Evolutionary conservation across 768 basidiomycete genomes (phyloP).

Genomic region (Rhizopogon vinicolor): DNA sequence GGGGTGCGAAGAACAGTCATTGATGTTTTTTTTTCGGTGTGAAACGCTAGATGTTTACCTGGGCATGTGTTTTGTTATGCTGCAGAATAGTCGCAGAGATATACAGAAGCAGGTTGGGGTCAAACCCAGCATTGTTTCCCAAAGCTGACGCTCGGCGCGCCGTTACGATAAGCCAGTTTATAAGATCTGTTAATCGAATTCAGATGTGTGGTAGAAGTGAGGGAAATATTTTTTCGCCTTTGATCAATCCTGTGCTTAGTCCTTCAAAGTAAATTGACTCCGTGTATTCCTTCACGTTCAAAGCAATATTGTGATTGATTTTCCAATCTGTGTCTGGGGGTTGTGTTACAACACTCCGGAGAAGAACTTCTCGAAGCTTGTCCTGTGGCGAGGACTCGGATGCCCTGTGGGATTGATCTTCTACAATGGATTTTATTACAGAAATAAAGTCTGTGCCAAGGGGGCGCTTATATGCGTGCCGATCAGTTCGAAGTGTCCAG

Average conservation of each 20-base stretch:
- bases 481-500: not conserved
- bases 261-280: conserved; percentile 52
- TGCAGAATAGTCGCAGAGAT: conserved; percentile 51
- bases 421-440: conserved; percentile 45
- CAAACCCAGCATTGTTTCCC: conserved; percentile 20
- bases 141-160: conserved; percentile 38
- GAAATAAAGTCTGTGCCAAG: conserved; percentile 45
- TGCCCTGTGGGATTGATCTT: conserved; percentile 29
- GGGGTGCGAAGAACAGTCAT: conserved; percentile 16
- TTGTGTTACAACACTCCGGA: conserved; percentile 52
- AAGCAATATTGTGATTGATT: conserved; percentile 46
- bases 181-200: conserved; percentile 41
- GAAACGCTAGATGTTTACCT: conserved; percentile 32
- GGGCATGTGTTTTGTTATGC: conserved; percentile 53
- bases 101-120: conserved; percentile 52
- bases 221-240: conserved; percentile 37
- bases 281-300: conserved; percentile 54
- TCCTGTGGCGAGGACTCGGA: conserved; percentile 17
- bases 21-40: not conserved
- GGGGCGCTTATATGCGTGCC: conserved; percentile 33
- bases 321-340: conserved; percentile 46
- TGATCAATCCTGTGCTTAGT: conserved; percentile 50
- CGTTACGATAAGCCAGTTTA: conserved; percentile 46
- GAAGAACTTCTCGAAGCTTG: conserved; percentile 41
- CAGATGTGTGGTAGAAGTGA: not conserved